Conservation (phyloP, 768 basidiomycete genomes). For the Asterophora parasitica region DNA sequence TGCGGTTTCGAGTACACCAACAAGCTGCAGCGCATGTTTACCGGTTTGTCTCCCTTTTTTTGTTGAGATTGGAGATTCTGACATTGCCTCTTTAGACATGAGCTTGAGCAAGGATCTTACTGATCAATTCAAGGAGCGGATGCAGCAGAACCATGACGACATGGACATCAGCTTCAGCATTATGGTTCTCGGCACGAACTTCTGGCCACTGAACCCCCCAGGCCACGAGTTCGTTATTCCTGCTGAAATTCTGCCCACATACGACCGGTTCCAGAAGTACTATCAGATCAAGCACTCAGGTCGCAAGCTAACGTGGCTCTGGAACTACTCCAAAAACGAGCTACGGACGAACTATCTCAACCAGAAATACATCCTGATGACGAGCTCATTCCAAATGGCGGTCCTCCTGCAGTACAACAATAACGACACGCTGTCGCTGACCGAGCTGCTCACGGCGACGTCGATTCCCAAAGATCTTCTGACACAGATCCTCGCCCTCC, state of each 20-base stretch:
- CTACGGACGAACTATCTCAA: conserved; percentile 88
- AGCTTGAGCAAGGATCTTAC: conserved; percentile 93
- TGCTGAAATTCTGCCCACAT: conserved; percentile 77
- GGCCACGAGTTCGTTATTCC: conserved; percentile 87
- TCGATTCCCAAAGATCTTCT: conserved; percentile 77
- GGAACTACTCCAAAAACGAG: conserved; percentile 98
- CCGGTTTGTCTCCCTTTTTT: conserved; percentile 46
- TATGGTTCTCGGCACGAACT: conserved; percentile 92
- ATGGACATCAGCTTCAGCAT: conserved; percentile 88
- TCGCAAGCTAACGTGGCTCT: conserved; percentile 94
- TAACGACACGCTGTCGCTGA: conserved; percentile 74
- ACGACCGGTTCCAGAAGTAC: conserved; percentile 88
- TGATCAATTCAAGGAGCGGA: conserved; percentile 90
- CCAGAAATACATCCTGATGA: conserved; percentile 96
- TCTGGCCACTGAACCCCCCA: conserved; percentile 90
- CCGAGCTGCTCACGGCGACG: conserved; percentile 77
- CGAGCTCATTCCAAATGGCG: conserved; percentile 91
- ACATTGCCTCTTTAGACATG: conserved; percentile 65
- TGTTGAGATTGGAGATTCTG: not conserved
- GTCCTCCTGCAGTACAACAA: conserved; percentile 94
- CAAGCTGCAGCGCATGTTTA: conserved; percentile 96
- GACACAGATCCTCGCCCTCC: conserved; percentile 60
- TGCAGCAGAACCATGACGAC: conserved; percentile 82
- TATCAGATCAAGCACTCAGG: conserved; percentile 93
- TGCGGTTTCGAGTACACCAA: conserved; percentile 97